A percentile compares a stretch with the other conserved stretches of the same genome.
Conservation (phyloP, 2,329 filamentous ascomycete genomes). For the Botryosphaeria dothidea region DNA sequence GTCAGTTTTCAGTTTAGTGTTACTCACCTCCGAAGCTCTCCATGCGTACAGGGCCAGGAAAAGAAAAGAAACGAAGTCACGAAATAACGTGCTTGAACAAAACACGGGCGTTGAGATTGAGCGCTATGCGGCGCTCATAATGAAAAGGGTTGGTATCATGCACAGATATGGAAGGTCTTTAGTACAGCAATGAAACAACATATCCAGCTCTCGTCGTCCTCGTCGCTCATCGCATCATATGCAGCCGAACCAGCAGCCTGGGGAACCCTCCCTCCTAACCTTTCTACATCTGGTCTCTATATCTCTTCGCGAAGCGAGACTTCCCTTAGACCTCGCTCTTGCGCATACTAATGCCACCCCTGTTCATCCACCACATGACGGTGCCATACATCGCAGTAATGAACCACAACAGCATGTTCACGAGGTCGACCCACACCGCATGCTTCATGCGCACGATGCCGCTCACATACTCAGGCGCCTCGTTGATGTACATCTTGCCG, state of each 20-base stretch:
- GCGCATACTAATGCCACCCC: background rate
- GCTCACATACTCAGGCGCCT: slow-evolving; percentile 62
- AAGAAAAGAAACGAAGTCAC: no score
- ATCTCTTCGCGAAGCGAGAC: background rate
- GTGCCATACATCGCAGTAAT: slow-evolving; percentile 55
- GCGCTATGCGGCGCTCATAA: background rate
- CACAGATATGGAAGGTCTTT: background rate
- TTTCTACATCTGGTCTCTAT: background rate
- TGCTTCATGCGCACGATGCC: slow-evolving; percentile 77
- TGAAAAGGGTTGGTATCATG: background rate
- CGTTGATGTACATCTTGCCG: slow-evolving; percentile 75
- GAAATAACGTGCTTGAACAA: no score
- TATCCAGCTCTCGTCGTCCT: background rate
- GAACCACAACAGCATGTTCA: slow-evolving; percentile 76
- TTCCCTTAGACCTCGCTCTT: slow-evolving; percentile 5
- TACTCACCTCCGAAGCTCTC: no score
- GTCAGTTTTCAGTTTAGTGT: no score
- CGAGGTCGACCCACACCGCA: slow-evolving; percentile 80
- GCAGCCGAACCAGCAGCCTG: background rate
- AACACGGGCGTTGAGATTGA: background rate
- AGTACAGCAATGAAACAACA: background rate
- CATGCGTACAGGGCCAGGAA: no score
- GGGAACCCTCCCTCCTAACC: background rate
- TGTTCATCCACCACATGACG: slow-evolving; percentile 1
- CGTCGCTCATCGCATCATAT: background rate